These are phyloP conservation scores for Aspergillus unguis DNA, from an alignment of 2,329 filamentous ascomycete species.

Conservation along the genomic window DNA sequence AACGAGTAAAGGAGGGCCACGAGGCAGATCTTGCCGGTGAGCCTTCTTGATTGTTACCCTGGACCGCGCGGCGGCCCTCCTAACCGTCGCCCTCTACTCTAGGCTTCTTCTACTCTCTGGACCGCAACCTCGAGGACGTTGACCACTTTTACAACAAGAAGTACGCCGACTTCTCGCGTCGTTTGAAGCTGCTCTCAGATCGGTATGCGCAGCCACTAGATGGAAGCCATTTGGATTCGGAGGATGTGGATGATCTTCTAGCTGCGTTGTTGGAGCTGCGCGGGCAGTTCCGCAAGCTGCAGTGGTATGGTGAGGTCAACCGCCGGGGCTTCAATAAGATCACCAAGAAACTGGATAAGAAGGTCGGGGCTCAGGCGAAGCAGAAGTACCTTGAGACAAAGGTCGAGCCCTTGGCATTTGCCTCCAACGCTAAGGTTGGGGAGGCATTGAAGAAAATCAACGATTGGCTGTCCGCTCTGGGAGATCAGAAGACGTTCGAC, in stretches of 20 bases:
- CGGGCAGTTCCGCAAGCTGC: conserved; percentile 80
- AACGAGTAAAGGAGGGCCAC: conserved; percentile 64
- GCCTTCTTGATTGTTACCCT: conserved; percentile 33
- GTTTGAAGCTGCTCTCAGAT: conserved; percentile 80
- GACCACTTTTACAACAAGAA: conserved; percentile 97
- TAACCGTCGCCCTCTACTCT: conserved; percentile 45
- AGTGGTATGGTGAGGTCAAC: conserved; percentile 98
- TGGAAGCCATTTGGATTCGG: conserved; percentile 70
- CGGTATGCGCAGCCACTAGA: conserved; percentile 76
- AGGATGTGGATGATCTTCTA: conserved; percentile 88
- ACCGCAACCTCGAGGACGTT: conserved; percentile 95
- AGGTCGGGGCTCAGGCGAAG: conserved; percentile 74
- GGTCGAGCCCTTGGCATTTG: conserved; percentile 84
- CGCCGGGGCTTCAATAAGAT: conserved; percentile 94
- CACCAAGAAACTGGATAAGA: conserved; percentile 98
- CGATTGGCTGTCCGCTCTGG: conserved; percentile 81
- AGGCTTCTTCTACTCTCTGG: conserved; percentile 97
- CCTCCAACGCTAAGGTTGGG: conserved; percentile 64
- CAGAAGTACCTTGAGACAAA: conserved; percentile 84
- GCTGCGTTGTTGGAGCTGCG: conserved; percentile 85
- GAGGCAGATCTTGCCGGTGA: conserved; percentile 87
- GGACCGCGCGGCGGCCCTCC: conserved; percentile 17
- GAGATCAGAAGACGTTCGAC: conserved; percentile 71
- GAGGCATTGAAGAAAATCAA: conserved; percentile 70
- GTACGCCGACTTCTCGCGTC: conserved; percentile 76